Evolutionary conservation across 2,329 filamentous ascomycete genomes (phyloP), one percentile per base, ranked within the genome.

Genomic region (Aspergillus transmontanensis): DNA sequence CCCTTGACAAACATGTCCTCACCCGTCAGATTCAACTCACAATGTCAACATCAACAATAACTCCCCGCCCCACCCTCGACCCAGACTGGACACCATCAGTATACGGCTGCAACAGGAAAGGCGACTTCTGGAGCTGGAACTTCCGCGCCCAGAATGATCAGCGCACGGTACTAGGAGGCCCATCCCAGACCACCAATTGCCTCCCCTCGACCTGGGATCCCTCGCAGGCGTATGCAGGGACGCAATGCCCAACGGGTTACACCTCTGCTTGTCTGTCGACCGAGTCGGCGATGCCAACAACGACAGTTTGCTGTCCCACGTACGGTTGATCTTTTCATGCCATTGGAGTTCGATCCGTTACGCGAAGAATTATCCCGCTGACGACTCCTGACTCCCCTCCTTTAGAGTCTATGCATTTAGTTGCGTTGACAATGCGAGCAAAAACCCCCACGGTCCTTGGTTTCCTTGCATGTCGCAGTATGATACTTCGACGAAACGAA

Each of bases 91-190:
- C 41, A 14, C 60, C 43, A 19, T 45, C 58, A 43, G 48, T 14
- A 43, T 48, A 32, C 23, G 57, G 39, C 30, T 58, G 57, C 51
- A 45, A 45, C 21, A 19, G 9, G 14, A 30, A 50, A 39, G 57
- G 32, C 12, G 57, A 58, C 21, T 48, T 58, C 21, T 58, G 57
- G 57, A 58, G 36, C 26, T 58, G 57, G 57, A 30, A 58, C 12
- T 58, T 34, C 28, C 39, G 12, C 19, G 7, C n/a, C 1, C 12
- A 26, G 5, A 39, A 50, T 11, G 57, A 58, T 36, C n/a, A 16
- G 45, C 57, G 57, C 30, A 58, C 57, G n/a, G 57, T 58, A 3
- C 57, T 58, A 16, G 57, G 57, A 11, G 57, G 57, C 26, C 57
- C 57, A n/a, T 58, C 57, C 1, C 57, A 58, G n/a, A 58, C 57